These are phyloP conservation scores for Spathaspora gorwiae DNA, from an alignment of 805 yeast genomes.

Conservation along the genomic window DNA sequence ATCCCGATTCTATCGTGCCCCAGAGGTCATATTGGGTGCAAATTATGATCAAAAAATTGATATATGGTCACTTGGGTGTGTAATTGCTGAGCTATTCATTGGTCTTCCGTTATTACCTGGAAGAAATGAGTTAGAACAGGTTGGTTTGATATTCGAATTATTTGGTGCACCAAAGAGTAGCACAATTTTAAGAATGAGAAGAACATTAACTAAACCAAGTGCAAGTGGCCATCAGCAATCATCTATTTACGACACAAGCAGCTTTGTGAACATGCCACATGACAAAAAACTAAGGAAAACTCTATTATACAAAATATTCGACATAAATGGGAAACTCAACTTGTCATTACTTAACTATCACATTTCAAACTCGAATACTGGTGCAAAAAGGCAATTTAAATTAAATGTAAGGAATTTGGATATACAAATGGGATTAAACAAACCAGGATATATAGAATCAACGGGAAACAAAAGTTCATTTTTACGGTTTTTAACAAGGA, in stretches of 20 bases:
- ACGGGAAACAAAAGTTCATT: slow-evolving; percentile 13
- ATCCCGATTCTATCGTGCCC: slow-evolving; percentile 75
- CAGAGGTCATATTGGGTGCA: slow-evolving; percentile 69
- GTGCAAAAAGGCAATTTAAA: slow-evolving; percentile 19
- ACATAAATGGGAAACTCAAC: slow-evolving; percentile 34
- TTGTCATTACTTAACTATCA: slow-evolving; percentile 24
- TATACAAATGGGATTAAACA: slow-evolving; percentile 19
- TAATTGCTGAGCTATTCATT: slow-evolving; percentile 32
- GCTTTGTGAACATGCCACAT: slow-evolving; percentile 12
- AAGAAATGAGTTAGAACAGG: slow-evolving; percentile 44
- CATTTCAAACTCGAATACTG: slow-evolving; percentile 5
- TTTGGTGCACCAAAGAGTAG: slow-evolving; percentile 45
- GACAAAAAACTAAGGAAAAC: slow-evolving; percentile 33
- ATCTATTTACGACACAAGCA: too few species aligned
- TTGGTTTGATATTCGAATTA: slow-evolving; percentile 38
- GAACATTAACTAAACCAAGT: slow-evolving; percentile 23
- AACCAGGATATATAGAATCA: neutral
- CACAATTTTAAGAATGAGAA: slow-evolving; percentile 36
- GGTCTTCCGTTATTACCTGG: slow-evolving; percentile 45
- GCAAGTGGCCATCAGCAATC: neutral
- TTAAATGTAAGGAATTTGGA: slow-evolving; percentile 27
- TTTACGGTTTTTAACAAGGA: slow-evolving; percentile 21
- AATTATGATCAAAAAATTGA: slow-evolving; percentile 52
- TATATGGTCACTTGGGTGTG: slow-evolving; percentile 47
- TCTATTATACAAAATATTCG: slow-evolving; percentile 34